Evolutionary conservation across 192 early-diverging fungal species (phyloP).

Genomic region (Umbelopsis sp.): DNA sequence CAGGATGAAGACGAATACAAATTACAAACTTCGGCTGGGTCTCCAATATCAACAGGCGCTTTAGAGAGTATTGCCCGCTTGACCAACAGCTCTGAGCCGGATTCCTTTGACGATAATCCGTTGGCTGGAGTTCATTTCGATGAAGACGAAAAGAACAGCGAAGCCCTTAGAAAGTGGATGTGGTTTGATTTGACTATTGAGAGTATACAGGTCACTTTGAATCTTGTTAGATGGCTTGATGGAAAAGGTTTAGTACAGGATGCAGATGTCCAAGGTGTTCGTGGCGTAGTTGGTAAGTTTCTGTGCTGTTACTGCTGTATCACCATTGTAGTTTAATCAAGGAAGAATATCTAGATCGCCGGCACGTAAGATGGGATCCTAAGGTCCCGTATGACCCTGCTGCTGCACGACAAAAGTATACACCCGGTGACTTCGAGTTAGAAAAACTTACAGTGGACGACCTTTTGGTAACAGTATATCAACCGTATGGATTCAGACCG

Average conservation of each 20-base stretch:
- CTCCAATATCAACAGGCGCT: slow-evolving; percentile 3
- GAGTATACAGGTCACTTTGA: slow-evolving; percentile 81
- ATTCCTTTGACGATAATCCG: slow-evolving; percentile 29
- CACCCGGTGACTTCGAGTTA: slow-evolving; percentile 84
- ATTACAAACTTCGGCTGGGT: not conserved
- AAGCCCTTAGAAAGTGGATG: slow-evolving; percentile 38
- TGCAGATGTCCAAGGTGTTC: slow-evolving; percentile 82
- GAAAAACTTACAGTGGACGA: slow-evolving; percentile 84
- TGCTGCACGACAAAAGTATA: slow-evolving; percentile 60
- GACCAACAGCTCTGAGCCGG: not conserved
- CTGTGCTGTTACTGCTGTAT: not conserved
- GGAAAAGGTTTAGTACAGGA: slow-evolving; percentile 82
- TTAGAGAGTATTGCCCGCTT: not conserved
- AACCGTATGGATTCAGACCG: slow-evolving; percentile 83
- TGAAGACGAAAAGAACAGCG: slow-evolving; percentile 33
- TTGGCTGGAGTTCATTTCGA: slow-evolving; percentile 33
- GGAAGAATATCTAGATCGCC: slow-evolving; percentile 56
- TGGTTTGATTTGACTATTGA: slow-evolving; percentile 83
- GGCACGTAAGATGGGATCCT: slow-evolving; percentile 78
- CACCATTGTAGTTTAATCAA: not conserved
- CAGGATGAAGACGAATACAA: slow-evolving; percentile 19
- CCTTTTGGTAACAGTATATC: slow-evolving; percentile 83
- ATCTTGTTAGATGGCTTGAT: slow-evolving; percentile 88
- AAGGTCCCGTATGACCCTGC: slow-evolving; percentile 61
- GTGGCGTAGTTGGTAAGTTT: slow-evolving; percentile 74